Evolutionary conservation across 257 asterid species (phyloP), one percentile per base, ranked within the genome.

Genomic region (Primulina huaijiensis): DNA sequence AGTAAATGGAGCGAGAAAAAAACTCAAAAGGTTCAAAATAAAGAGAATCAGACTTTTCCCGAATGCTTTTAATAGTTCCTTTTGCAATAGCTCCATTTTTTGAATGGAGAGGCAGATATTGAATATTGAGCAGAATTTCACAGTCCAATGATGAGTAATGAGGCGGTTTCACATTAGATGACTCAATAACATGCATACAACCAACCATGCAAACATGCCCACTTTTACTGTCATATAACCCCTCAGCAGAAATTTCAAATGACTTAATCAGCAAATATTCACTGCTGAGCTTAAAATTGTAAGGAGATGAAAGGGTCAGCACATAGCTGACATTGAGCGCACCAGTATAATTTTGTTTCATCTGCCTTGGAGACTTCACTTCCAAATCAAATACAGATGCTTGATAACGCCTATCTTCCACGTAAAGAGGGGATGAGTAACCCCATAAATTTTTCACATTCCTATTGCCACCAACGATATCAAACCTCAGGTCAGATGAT

Each of bases 161-260:
- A 74, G 69, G 67, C 30, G 40, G 23, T 73, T 73, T 76, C 62
- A n/a, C 74, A 58, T 70, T 65, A 74, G 77, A 78, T 20, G 85
- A 79, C 61, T 75, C 78, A 16, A 80, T 75, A 60, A 79, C 78
- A 60, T 75, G 83, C 92, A 87, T 82, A 75, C 97, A 92, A 27
- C 97, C 98, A 77, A 72, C 71, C 97, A 92, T 87, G 84, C 97
- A 92, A 69, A 90, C 91, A 61, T 81, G 95, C 55, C 97, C 98
- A 19, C 64, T 79, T 63, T 65, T 71, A n/a, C 85, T 64, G 75
- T 90, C 87, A 68, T 90, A 92, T 7, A 75, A 73, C 61, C 98
- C 98, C 82, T 92, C 98, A 27, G 96, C 95, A 37, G 91, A 84
- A 61, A 92, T 83, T 69, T 77, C 87, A 23, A 86, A 38, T 6